Evolutionary conservation across 345 rosid genomes (phyloP), one percentile per base, ranked within the genome.

Genomic region (Citrus cavaleriei): DNA sequence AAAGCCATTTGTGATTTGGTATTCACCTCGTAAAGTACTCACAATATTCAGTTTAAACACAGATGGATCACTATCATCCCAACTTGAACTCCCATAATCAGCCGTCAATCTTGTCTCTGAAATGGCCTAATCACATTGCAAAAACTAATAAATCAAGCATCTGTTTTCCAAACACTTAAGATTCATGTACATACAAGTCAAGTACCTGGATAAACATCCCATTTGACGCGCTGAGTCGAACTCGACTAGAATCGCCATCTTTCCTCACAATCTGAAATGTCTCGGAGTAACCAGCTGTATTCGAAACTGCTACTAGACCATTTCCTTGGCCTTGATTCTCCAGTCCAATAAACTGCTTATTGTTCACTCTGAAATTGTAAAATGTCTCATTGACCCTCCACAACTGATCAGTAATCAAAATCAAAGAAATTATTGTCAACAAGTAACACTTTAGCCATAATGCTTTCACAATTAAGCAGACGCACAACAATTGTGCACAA

Each of bases 1-100:
- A 71, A 80, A 80, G 14, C 85, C 87, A 75, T 85, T 85, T 46
- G 87, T 80, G 70, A 82, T 71, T 32, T 85, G 87, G 60, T 77
- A 85, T 77, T 82, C 87, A 51, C 88, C 88, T 24, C 0, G 34
- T 24, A 83, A 8, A 42, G 22, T 22, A 14, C 16, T 21, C 27
- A 76, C 24, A 63, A 65, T 72, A 4, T 37, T 72, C 82, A 85
- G 72, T 57, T 68, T 68, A 72, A 85, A 83, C 19, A 83, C 84
- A 24, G 85, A 85, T 40, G 85, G 86, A 80, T 85, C 61, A 21
- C 28, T 24, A 24, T 83, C 74, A 19, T 75, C 82, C 88, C 85
- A 80, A 55, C 84, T 62, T 7, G 79, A 70, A 3, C 84, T 85
- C 34, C 25, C 35, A 72, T 80, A 80, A 81, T 78, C 81, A 55